A percentile compares a stretch with the other conserved stretches of the same genome.
Conservation (phyloP, 1,284 basidiomycete genomes). For the Rhodotorula sp. region DNA sequence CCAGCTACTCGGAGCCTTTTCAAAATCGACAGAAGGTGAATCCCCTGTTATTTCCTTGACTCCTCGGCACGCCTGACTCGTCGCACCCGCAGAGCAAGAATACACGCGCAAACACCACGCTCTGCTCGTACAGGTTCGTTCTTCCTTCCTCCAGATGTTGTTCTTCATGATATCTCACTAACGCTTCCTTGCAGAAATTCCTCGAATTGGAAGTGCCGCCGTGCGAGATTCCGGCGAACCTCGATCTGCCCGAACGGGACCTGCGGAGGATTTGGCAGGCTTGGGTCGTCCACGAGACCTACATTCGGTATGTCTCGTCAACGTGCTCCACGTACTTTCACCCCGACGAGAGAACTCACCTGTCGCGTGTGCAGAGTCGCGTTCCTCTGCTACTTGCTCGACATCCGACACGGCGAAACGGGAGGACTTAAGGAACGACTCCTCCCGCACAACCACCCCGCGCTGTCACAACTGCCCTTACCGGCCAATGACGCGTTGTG, state of each 20-base stretch:
- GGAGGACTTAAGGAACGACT: not conserved
- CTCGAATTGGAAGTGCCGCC: not conserved
- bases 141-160: not conserved
- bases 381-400: slow-evolving; percentile 13
- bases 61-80: no score
- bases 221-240: not conserved
- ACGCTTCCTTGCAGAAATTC: not conserved
- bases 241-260: not conserved
- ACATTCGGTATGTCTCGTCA: not conserved
- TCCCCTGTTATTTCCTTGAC: no score
- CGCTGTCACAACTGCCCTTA: not conserved
- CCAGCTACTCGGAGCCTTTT: slow-evolving; percentile 3
- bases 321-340: no score
- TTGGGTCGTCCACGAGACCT: slow-evolving; percentile 3
- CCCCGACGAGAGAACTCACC: not conserved
- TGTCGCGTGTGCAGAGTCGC: not conserved
- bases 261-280: not conserved
- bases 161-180: no score
- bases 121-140: not conserved
- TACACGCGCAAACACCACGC: slow-evolving; percentile 6
- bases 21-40: not conserved
- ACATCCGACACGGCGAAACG: not conserved
- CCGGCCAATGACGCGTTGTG: not conserved
- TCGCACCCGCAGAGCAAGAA: not conserved
- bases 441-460: slow-evolving; percentile 8